Evolutionary conservation across 2,329 filamentous ascomycete genomes (phyloP).

Genomic region (Didymella glomerata): DNA sequence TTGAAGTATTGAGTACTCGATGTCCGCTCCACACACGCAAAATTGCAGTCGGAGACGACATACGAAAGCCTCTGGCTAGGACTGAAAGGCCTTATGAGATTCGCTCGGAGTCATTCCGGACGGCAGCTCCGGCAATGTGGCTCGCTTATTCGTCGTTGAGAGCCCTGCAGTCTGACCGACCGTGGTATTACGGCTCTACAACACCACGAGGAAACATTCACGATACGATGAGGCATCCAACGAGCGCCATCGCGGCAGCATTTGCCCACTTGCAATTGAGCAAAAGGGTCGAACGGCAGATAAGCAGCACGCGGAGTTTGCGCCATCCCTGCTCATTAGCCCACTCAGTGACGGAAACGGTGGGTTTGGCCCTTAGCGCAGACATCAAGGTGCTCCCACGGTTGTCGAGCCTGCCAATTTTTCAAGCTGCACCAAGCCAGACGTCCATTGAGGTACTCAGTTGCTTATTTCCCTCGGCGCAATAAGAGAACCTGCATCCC

Average conservation of each 20-base stretch:
- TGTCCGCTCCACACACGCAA: constrained; percentile 1
- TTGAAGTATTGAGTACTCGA: constrained; percentile 9
- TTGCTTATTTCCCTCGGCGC: constrained; percentile 23
- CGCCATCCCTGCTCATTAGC: constrained; percentile 21
- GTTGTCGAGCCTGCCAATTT: constrained; percentile 16
- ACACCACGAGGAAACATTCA: constrained; percentile 10
- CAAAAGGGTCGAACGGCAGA: constrained; percentile 15
- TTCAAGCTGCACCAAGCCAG: constrained; percentile 23
- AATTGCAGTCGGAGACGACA: background rate
- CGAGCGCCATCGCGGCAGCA: background rate
- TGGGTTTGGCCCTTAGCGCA: constrained; percentile 26
- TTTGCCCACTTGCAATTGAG: constrained; percentile 8
- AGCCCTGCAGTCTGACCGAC: background rate
- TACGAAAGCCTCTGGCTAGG: background rate
- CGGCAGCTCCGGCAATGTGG: background rate
- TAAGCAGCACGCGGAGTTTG: constrained; percentile 10
- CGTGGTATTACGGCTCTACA: constrained; percentile 4
- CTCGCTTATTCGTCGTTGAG: constrained; percentile 3
- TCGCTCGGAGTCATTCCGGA: background rate
- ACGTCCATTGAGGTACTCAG: constrained; percentile 33
- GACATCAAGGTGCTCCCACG: constrained; percentile 36
- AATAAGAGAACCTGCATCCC: constrained; percentile 21
- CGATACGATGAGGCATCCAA: constrained; percentile 9
- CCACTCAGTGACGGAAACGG: constrained; percentile 17
- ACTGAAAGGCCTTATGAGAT: too few relatives aligned